Percentiles rank a stretch among this genome's conserved stretches.
Conservation (phyloP, 1,284 basidiomycete species). For the Malassezia restricta region DNA sequence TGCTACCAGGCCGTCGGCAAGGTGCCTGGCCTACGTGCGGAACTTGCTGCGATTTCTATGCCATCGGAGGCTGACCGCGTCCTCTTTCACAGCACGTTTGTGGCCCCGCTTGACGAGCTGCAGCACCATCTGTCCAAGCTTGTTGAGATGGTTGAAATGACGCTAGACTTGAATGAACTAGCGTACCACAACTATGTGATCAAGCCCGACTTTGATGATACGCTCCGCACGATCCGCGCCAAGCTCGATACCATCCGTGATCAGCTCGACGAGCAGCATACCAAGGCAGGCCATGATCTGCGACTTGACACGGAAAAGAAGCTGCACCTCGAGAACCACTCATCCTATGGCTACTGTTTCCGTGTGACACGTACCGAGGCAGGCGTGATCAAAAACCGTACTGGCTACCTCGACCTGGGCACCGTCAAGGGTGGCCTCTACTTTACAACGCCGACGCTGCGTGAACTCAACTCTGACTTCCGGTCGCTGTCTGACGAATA, state of each 20-base stretch:
- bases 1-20: constrained; percentile 64
- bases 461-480: constrained; percentile 63
- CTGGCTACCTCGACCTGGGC: constrained; percentile 69
- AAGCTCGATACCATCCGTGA: constrained; percentile 63
- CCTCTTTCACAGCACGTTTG: constrained; percentile 27
- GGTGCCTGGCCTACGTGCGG: constrained; percentile 64
- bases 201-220: constrained; percentile 76
- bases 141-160: constrained; percentile 86
- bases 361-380: constrained; percentile 68
- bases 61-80: constrained; percentile 13
- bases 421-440: constrained; percentile 78
- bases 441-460: constrained; percentile 74
- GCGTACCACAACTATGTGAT: constrained; percentile 77
- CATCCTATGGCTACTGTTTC: constrained; percentile 83
- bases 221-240: constrained; percentile 60
- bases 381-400: constrained; percentile 58
- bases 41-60: constrained; percentile 49
- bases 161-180: constrained; percentile 78
- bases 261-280: constrained; percentile 72
- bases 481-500: constrained; percentile 62
- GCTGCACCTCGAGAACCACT: constrained; percentile 84
- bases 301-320: constrained; percentile 86
- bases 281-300: constrained; percentile 60
- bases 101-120: constrained; percentile 21
- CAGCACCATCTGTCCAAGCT: constrained; percentile 51